Evolutionary conservation across 352 stramenopile species (phyloP).

Genomic region (Phytophthora sojae): DNA sequence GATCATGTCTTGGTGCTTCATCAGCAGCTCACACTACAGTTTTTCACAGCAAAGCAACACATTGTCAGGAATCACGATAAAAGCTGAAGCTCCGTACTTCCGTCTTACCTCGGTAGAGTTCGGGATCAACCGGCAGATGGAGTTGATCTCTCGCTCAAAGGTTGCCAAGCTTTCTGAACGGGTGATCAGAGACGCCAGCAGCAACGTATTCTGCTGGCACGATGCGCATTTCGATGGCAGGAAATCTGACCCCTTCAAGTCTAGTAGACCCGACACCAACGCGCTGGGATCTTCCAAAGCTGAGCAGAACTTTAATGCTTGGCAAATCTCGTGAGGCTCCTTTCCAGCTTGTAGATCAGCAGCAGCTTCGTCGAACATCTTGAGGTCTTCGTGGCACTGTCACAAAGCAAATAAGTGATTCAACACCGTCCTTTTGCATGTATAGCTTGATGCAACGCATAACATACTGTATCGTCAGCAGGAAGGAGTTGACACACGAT

Average conservation of each 20-base stretch:
- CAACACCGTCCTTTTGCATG: background rate
- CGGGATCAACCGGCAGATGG: constrained; percentile 68
- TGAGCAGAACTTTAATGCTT: constrained; percentile 59
- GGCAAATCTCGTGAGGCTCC: constrained; percentile 66
- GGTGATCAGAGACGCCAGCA: constrained; percentile 60
- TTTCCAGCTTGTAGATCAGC: constrained; percentile 60
- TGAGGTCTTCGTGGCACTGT: constrained; percentile 72
- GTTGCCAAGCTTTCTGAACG: constrained; percentile 53
- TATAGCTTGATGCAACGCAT: too few species aligned
- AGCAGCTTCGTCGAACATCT: constrained; percentile 72
- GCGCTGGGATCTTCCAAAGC: constrained; percentile 15
- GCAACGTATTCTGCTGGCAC: constrained; percentile 67
- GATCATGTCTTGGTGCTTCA: constrained; percentile 60
- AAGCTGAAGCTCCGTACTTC: background rate
- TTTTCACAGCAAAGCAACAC: constrained; percentile 3
- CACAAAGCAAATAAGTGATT: background rate
- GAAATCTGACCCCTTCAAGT: constrained; percentile 51
- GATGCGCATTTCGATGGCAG: constrained; percentile 54
- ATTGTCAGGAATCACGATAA: background rate
- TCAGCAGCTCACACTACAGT: constrained; percentile 57
- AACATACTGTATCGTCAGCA: constrained; percentile 61
- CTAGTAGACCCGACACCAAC: constrained; percentile 46
- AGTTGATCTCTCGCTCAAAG: constrained; percentile 58
- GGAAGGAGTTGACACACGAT: constrained; percentile 75
- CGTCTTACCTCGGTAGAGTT: constrained; percentile 48